Conservation (phyloP, 2,329 filamentous ascomycete species). For the Aspergillus chevalieri region DNA sequence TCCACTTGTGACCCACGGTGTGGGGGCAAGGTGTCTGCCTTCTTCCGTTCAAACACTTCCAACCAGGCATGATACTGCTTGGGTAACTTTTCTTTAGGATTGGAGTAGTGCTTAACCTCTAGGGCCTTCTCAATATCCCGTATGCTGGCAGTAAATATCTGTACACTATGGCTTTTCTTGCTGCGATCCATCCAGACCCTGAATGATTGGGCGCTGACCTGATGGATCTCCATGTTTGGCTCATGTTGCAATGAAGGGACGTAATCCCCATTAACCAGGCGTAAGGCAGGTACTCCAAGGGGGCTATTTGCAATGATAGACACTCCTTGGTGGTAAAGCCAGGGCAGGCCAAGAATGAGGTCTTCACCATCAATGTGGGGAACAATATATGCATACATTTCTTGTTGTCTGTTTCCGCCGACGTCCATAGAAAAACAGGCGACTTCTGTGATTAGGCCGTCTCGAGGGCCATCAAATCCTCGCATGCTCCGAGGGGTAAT, state of each 20-base stretch:
- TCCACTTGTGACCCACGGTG: constrained; percentile 8
- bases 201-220: no score
- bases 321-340: no score
- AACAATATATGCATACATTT: not conserved
- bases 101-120: constrained; percentile 1
- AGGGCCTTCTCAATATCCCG: no score
- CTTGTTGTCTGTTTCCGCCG: not conserved
- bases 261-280: no score
- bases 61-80: constrained; percentile 4
- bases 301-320: no score
- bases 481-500: not conserved
- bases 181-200: no score
- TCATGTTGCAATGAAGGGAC: no score
- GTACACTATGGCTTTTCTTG: no score
- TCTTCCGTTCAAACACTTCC: constrained; percentile 4
- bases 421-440: not conserved
- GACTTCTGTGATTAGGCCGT: not conserved
- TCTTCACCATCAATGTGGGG: not conserved
- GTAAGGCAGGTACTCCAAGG: no score
- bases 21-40: constrained; percentile 7
- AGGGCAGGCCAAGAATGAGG: not conserved
- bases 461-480: not conserved
- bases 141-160: no score
- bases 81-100: constrained; percentile 4
- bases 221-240: no score